A percentile compares a stretch with the other conserved stretches of the same genome.
Evolutionary conservation across 768 basidiomycete genomes (phyloP).

Genomic region (Nidularia pulvinata): DNA sequence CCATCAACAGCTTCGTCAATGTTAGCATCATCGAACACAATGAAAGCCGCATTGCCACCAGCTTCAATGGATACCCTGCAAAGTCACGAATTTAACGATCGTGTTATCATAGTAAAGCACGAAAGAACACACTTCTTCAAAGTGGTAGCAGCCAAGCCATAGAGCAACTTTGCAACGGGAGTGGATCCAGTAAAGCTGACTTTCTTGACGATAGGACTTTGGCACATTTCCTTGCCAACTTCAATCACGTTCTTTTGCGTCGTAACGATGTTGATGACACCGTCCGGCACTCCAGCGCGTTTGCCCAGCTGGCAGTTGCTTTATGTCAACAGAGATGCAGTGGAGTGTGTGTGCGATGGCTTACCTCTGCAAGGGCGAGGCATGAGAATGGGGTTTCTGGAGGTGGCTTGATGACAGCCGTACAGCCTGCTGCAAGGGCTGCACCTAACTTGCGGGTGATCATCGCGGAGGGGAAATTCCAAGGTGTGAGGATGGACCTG

Average conservation of each 20-base stretch:
- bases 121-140: conserved; percentile 69
- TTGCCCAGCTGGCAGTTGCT: conserved; percentile 57
- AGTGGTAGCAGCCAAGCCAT: conserved; percentile 71
- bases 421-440: conserved; percentile 96
- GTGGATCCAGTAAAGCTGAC: conserved; percentile 93
- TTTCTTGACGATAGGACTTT: conserved; percentile 85
- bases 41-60: conserved; percentile 95
- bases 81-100: neutral
- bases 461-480: conserved; percentile 98
- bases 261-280: conserved; percentile 94
- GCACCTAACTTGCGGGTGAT: conserved; percentile 89
- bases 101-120: neutral
- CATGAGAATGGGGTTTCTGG: conserved; percentile 94
- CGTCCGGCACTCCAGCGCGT: conserved; percentile 92
- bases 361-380: conserved; percentile 88
- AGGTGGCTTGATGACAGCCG: conserved; percentile 92
- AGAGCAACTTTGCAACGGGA: conserved; percentile 74
- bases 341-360: neutral
- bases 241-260: conserved; percentile 82
- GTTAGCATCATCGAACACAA: conserved; percentile 96
- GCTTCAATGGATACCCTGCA: conserved; percentile 77
- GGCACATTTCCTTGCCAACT: conserved; percentile 95
- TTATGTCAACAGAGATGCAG: neutral
- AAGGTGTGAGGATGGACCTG: conserved; percentile 80
- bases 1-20: conserved; percentile 91